Evolutionary conservation across 2,329 filamentous ascomycete species (phyloP).

Genomic region (Ambrosiella xylebori): DNA sequence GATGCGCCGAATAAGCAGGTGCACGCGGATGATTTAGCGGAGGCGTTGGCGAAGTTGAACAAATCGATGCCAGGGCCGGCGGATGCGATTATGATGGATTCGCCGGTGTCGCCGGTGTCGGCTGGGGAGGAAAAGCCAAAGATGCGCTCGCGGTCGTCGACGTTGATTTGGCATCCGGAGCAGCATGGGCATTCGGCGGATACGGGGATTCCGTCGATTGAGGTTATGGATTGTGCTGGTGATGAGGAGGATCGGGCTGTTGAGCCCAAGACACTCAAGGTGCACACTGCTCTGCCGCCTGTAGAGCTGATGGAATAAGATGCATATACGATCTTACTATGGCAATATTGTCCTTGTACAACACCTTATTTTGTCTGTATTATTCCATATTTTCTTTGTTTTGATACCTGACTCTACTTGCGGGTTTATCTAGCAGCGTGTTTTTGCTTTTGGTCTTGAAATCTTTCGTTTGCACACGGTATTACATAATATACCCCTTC

Average conservation of each 20-base stretch:
- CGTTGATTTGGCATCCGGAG: slow-evolving; percentile 47
- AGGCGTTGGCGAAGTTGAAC: slow-evolving; percentile 45
- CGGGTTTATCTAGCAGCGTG: not conserved
- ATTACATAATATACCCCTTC: not conserved
- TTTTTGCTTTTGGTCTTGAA: not conserved
- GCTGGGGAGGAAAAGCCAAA: slow-evolving; percentile 15
- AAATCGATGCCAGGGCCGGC: slow-evolving; percentile 21
- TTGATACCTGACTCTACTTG: not conserved
- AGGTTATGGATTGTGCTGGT: slow-evolving; percentile 50
- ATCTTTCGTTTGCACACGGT: not conserved
- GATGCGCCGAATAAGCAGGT: slow-evolving; percentile 54
- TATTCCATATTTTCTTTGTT: not conserved
- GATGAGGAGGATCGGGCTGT: slow-evolving; percentile 28
- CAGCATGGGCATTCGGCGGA: slow-evolving; percentile 36
- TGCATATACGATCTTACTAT: slow-evolving; percentile 1
- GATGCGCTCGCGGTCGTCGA: slow-evolving; percentile 42
- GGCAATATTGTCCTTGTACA: not conserved
- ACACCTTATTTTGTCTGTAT: not conserved
- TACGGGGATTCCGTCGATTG: slow-evolving; percentile 38
- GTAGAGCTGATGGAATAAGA: slow-evolving; percentile 43
- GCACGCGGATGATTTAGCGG: slow-evolving; percentile 50
- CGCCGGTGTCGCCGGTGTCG: slow-evolving; percentile 24
- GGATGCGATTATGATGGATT: slow-evolving; percentile 16
- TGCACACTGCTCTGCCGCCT: slow-evolving; percentile 45
- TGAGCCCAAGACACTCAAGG: slow-evolving; percentile 19